phyloP scores from a whole-genome alignment of 78 protist species.

The Monosiga brevicollis region DNA sequence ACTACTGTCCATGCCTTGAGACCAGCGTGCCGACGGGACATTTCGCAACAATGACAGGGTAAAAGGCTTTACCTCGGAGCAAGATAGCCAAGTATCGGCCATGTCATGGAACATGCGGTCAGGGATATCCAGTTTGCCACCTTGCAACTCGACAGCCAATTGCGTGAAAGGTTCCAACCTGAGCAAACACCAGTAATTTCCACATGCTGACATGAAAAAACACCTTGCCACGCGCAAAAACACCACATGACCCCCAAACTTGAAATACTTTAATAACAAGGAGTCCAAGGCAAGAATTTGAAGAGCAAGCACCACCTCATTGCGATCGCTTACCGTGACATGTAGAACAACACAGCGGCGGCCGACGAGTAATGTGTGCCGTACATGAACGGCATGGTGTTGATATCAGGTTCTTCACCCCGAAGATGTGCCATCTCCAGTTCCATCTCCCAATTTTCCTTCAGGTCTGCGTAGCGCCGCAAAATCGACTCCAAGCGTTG shows the following conservation, averaged over 20 bases:
- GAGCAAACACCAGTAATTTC: too few relatives aligned
- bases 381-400: background rate
- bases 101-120: constrained; percentile 75
- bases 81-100: constrained; percentile 32
- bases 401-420: background rate
- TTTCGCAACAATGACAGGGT: too few relatives aligned
- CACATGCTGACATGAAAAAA: too few relatives aligned
- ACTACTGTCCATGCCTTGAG: too few relatives aligned
- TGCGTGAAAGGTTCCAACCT: constrained; percentile 75
- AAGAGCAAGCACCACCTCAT: background rate
- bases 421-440: background rate
- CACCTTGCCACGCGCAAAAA: too few relatives aligned
- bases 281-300: too few relatives aligned
- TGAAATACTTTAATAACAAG: too few relatives aligned
- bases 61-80: too few relatives aligned
- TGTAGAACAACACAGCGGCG: background rate
- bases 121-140: constrained; percentile 80
- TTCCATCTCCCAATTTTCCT: constrained; percentile 2
- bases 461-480: constrained; percentile 61
- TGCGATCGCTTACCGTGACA: background rate
- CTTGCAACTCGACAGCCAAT: constrained; percentile 59
- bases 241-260: too few relatives aligned
- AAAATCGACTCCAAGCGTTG: background rate
- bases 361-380: background rate
- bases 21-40: too few relatives aligned